Evolutionary conservation across 495 filamentous ascomycete species (phyloP), one percentile per base, ranked within the genome.

Genomic region (Penicillium roqueforti): DNA sequence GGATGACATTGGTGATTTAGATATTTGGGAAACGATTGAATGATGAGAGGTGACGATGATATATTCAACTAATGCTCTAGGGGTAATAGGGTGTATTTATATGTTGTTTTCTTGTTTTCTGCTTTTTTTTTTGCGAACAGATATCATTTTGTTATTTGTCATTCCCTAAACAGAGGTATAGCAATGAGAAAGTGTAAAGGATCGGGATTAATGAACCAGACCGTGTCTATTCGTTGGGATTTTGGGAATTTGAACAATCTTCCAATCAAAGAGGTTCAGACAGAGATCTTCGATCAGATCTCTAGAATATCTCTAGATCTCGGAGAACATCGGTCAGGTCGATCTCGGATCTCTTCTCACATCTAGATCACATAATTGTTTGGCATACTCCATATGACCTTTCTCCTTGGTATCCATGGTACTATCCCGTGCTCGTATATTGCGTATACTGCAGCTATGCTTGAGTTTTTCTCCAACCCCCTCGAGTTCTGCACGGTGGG

Each of bases 301-400:
- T 11, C 4, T 26, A 5, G 28, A 32, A n/a, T 31, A 48, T 48
- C 32, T 48, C 46, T 31, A n/a, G 46, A 48, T 48, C 32, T 48
- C 46, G 46, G 46, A 38, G 32, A 48, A 37, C 20, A 26, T 48
- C 46, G 46, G 46, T 48, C 29, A 13, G 8, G 22, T 45, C 22
- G 31, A 37, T 48, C 22, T 38, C 46, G 20, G 31, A 36, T 45
- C 25, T 18, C 22, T 31, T 31, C 28, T 31, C 6, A n/a, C 13
- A 28, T 14, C 25, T 3, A n/a, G n/a, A 10, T 45, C 44, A 36
- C 16, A 47, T 22, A 5, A 6, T 47, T 20, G 3, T 20, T 32
- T 34, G 10, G n/a, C 14, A 25, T 36, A 16, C 32, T 8, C 31
- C 6, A 6, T 28, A 28, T 0, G 7, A 28, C 6, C 9, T 28